These are phyloP conservation scores for Xylaria cubensis DNA, from an alignment of 495 filamentous ascomycete genomes.

Conservation along the genomic window DNA sequence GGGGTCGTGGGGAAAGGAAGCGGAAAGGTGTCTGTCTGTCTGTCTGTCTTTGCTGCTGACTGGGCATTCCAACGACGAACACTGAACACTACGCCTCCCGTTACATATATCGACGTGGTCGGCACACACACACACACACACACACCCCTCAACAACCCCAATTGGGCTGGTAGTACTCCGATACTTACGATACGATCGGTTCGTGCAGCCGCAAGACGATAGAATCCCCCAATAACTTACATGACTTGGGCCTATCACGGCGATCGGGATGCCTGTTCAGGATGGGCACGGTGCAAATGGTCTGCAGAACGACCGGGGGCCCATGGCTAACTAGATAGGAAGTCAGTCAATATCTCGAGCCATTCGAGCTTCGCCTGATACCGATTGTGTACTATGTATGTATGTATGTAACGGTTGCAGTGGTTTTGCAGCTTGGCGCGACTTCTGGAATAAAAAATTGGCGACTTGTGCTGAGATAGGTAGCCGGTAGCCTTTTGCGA, in stretches of 20 bases:
- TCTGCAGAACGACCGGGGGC: background rate
- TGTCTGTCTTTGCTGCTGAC: background rate
- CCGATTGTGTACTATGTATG: too few relatives aligned
- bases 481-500: too few relatives aligned
- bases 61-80: conserved; percentile 17
- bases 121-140: background rate
- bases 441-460: conserved; percentile 12
- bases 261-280: conserved; percentile 24
- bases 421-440: conserved; percentile 17
- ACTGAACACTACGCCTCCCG: background rate
- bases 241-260: conserved; percentile 6
- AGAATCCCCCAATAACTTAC: conserved; percentile 1
- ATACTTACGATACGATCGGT: background rate
- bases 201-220: conserved; percentile 13
- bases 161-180: conserved; percentile 1
- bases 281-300: conserved; percentile 12
- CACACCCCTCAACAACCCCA: background rate
- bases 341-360: conserved; percentile 14
- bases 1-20: conserved; percentile 14
- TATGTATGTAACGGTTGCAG: background rate
- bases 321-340: conserved; percentile 2
- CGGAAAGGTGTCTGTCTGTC: background rate
- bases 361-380: background rate
- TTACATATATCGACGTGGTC: conserved; percentile 1
- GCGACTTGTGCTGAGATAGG: background rate